Base-by-base conservation (phyloP, 2,329 filamentous ascomycete species). In the Colletotrichum lindemuthianum region DNA sequence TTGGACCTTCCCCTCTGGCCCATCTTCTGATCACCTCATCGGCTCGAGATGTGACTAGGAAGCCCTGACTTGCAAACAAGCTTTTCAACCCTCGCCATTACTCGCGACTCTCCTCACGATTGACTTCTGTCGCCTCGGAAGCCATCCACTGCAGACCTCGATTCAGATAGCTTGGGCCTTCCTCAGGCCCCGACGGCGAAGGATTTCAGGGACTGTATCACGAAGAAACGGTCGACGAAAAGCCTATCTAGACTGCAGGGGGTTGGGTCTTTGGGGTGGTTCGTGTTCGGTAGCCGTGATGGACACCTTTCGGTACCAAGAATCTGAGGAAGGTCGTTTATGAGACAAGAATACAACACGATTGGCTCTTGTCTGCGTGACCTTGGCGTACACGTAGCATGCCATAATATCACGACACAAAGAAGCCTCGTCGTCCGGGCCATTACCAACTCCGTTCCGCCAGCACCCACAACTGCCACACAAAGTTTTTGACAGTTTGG, bases 161-260 rank as follows among this genome's bases (percentile, higher is more conserved):
- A 51, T 39, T 33, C 51, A 61, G 61, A 65, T 65, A 65, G 61
- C 61, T 56, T 65, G 61, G 61, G 60, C 60, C 60, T 63, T 63
- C 60, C 55, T 44, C 43, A 34, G 12, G n/a, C 10, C 12, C 41
- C 34, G 16, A 16, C n/a, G 4, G 7, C 39, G 9, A 32, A 34
- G 36, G 9, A 32, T 48, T 43, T 40, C 52, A 56, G 36, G 6
- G 45, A 10, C 39, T 41, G 57, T 49, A 60, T 56, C 58, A 55
- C 56, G 39, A 40, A 37, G 51, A 65, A 61, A 56, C 58, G 47
- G 34, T 15, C 36, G 24, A 10, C 13, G 32, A 5, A 60, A 65
- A 56, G 45, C 33, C 40, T 61, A 65, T 57, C 51, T 61, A 7
- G 32, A 24, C 45, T 56, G 58, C 34, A 51, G 58, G 61, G 51